Evolutionary conservation across 2,329 filamentous ascomycete genomes (phyloP).

Genomic region (Leptographium flavum): DNA sequence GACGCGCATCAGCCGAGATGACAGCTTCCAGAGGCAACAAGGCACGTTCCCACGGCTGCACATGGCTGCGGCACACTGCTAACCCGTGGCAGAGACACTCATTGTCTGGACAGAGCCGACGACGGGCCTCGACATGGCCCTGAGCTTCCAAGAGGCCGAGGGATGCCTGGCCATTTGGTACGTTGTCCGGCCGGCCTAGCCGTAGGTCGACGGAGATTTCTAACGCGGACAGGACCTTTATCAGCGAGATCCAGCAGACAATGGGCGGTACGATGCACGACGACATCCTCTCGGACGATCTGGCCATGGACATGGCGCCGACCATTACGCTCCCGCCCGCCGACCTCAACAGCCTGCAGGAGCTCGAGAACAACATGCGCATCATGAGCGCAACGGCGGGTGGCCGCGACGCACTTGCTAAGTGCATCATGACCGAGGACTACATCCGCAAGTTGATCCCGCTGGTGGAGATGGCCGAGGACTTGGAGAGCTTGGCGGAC

Average conservation of each 20-base stretch:
- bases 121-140: constrained; percentile 86
- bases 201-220: neutral
- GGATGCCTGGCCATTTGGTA: constrained; percentile 89
- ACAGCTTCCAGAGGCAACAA: constrained; percentile 97
- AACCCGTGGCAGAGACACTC: constrained; percentile 60
- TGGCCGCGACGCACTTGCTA: constrained; percentile 75
- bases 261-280: constrained; percentile 42
- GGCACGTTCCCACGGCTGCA: constrained; percentile 31
- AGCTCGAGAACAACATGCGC: constrained; percentile 77
- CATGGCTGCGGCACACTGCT: neutral
- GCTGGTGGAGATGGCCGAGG: constrained; percentile 76
- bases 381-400: constrained; percentile 57
- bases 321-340: constrained; percentile 63
- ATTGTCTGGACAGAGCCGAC: constrained; percentile 90
- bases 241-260: constrained; percentile 70
- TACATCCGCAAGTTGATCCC: constrained; percentile 82
- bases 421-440: constrained; percentile 71
- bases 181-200: constrained; percentile 10
- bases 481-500: constrained; percentile 74
- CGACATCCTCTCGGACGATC: constrained; percentile 77
- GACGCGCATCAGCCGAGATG: constrained; percentile 81
- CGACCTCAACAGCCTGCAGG: constrained; percentile 66
- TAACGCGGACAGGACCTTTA: constrained; percentile 58
- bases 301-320: constrained; percentile 57
- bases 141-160: constrained; percentile 95